These are phyloP conservation scores for Umbellularia californica DNA, from an alignment of 164 flowering plant species.

Conservation along the genomic window DNA sequence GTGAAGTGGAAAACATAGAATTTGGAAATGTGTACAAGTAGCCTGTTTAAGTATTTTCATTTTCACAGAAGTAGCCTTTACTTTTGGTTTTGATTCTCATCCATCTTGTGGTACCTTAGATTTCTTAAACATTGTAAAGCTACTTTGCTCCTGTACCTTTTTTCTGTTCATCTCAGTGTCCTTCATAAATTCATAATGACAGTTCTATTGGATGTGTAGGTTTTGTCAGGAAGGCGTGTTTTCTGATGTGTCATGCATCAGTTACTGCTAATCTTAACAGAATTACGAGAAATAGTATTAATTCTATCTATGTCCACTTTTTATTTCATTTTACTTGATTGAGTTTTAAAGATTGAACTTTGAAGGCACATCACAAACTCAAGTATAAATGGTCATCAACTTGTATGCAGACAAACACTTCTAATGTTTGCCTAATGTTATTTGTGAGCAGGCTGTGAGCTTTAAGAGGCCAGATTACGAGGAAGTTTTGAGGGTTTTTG, in stretches of 20 bases:
- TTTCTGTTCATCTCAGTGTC: not conserved
- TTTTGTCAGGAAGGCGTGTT: not conserved
- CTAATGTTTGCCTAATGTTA: conserved; percentile 3
- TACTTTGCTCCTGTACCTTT: not conserved
- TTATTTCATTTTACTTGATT: not conserved
- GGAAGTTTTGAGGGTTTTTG: conserved; percentile 64
- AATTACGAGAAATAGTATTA: not conserved
- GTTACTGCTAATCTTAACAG: too few relatives aligned
- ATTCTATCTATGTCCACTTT: not conserved
- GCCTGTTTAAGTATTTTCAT: not conserved
- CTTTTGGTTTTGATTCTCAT: not conserved
- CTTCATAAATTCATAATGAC: too few relatives aligned
- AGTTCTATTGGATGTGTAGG: not conserved
- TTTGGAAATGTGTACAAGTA: not conserved
- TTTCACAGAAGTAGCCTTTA: not conserved
- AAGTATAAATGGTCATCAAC: not conserved
- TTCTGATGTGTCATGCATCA: not conserved
- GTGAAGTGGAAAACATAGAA: too few relatives aligned
- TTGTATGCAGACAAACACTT: conserved; percentile 27
- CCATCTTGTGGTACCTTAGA: not conserved
- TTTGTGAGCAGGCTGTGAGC: conserved; percentile 67
- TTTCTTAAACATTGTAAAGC: not conserved
- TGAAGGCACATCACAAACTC: not conserved
- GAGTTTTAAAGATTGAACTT: not conserved
- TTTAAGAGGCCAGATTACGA: conserved; percentile 89